These are phyloP conservation scores for Cytospora chrysosperma DNA, from an alignment of 2,329 filamentous ascomycete genomes.

Conservation along the genomic window DNA sequence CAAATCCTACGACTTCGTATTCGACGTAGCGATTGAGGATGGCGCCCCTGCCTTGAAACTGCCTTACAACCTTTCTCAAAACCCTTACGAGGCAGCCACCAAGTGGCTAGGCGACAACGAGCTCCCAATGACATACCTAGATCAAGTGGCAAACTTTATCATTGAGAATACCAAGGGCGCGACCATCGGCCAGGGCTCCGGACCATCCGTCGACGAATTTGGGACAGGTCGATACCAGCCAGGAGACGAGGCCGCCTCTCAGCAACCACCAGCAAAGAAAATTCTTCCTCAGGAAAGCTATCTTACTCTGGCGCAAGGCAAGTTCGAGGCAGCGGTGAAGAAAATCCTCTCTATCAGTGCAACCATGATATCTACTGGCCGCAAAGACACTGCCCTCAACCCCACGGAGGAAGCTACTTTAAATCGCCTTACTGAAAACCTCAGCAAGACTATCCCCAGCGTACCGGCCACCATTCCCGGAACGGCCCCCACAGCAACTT, in stretches of 20 bases:
- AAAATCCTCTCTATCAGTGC: slow-evolving; percentile 76
- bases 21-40: slow-evolving; percentile 94
- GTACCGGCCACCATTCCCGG: slow-evolving; percentile 19
- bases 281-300: slow-evolving; percentile 78
- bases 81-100: slow-evolving; percentile 86
- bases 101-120: slow-evolving; percentile 91
- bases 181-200: slow-evolving; percentile 66
- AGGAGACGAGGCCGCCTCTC: slow-evolving; percentile 50
- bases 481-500: slow-evolving; percentile 3
- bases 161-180: slow-evolving; percentile 84
- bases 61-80: slow-evolving; percentile 90
- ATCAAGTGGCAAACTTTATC: slow-evolving; percentile 92
- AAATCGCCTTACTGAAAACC: slow-evolving; percentile 55
- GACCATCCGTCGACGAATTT: slow-evolving; percentile 64
- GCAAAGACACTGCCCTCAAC: slow-evolving; percentile 73
- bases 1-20: slow-evolving; percentile 92
- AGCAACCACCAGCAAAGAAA: slow-evolving; percentile 48
- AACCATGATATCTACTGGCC: slow-evolving; percentile 66
- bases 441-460: slow-evolving; percentile 56
- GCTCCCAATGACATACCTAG: slow-evolving; percentile 80
- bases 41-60: slow-evolving; percentile 89
- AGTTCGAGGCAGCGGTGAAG: slow-evolving; percentile 69
- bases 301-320: slow-evolving; percentile 72
- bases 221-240: slow-evolving; percentile 78
- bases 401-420: slow-evolving; percentile 67